Percentiles rank a stretch among this genome's conserved stretches.
Conservation (phyloP, 2,329 filamentous ascomycete genomes). For the Colletotrichum somersetense region DNA sequence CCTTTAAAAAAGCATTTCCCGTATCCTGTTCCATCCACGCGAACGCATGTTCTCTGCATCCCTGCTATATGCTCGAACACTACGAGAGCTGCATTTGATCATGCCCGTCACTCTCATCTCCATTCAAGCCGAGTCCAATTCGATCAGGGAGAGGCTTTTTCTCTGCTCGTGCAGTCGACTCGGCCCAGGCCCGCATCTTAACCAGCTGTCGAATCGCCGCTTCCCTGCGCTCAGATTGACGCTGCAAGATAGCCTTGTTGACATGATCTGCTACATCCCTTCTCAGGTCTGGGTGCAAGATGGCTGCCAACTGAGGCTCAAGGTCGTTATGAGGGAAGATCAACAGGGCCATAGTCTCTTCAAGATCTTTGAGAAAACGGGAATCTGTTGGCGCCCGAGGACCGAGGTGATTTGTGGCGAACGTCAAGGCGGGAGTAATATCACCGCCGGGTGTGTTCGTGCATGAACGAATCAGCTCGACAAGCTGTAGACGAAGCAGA, state of each 20-base stretch:
- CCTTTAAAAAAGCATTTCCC: too few species aligned
- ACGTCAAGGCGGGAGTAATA: conserved; percentile 83
- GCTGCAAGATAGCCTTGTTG: conserved; percentile 86
- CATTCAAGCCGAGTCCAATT: conserved; percentile 56
- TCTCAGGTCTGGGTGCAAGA: conserved; percentile 84
- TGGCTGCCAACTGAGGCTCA: conserved; percentile 77
- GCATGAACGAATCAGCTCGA: conserved; percentile 89
- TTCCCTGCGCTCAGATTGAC: conserved; percentile 79
- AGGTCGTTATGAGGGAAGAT: conserved; percentile 88
- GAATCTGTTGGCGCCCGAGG: conserved; percentile 86
- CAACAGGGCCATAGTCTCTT: conserved; percentile 91
- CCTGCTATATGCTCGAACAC: neutral
- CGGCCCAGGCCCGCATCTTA: conserved; percentile 87
- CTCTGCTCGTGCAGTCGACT: conserved; percentile 68
- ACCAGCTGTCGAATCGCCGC: conserved; percentile 86
- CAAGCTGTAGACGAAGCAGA: conserved; percentile 88
- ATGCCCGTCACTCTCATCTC: conserved; percentile 44
- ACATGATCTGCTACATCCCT: conserved; percentile 88
- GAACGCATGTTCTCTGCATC: neutral
- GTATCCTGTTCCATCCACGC: neutral
- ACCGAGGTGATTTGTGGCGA: conserved; percentile 88
- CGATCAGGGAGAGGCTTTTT: conserved; percentile 56
- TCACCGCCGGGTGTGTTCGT: conserved; percentile 76
- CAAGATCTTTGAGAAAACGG: conserved; percentile 86
- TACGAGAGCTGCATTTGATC: conserved; percentile 42